Conservation (phyloP, 2,329 filamentous ascomycete genomes). For the Akanthomyces lecanii region DNA sequence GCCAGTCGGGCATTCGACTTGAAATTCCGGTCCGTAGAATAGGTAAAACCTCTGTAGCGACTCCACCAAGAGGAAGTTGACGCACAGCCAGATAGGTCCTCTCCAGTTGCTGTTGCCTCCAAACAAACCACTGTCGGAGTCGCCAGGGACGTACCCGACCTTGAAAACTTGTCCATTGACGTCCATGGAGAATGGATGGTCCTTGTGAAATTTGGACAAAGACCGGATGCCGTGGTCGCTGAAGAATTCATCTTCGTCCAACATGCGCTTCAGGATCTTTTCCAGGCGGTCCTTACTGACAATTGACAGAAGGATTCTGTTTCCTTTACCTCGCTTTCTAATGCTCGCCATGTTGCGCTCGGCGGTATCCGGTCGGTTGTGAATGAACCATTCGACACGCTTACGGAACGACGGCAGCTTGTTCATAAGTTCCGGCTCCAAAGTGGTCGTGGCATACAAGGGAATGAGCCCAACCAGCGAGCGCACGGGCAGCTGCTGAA, state of each 20-base stretch:
- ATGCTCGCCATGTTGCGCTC: constrained; percentile 95
- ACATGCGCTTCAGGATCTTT: constrained; percentile 85
- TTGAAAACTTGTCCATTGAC: constrained; percentile 88
- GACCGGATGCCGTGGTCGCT: constrained; percentile 88
- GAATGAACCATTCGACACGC: constrained; percentile 88
- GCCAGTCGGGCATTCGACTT: constrained; percentile 90
- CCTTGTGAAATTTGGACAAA: constrained; percentile 84
- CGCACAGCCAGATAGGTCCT: constrained; percentile 91
- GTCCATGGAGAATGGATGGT: constrained; percentile 90
- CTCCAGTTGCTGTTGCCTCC: constrained; percentile 98
- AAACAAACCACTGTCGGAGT: constrained; percentile 92
- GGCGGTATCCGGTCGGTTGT: constrained; percentile 79
- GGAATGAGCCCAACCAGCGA: constrained; percentile 93
- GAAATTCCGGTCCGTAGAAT: constrained; percentile 84
- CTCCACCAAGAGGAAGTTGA: constrained; percentile 92
- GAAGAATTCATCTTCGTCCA: constrained; percentile 90
- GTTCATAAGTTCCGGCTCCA: constrained; percentile 91
- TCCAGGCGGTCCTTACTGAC: constrained; percentile 90
- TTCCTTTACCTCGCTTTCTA: constrained; percentile 80
- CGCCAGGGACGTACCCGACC: constrained; percentile 88
- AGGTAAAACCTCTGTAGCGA: constrained; percentile 93
- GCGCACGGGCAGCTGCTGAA: constrained; percentile 84
- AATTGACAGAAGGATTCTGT: constrained; percentile 81
- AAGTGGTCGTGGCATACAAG: constrained; percentile 83
- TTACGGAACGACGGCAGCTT: constrained; percentile 90